phyloP scores from a whole-genome alignment of 2,329 filamentous ascomycete genomes.

The Harringtonia lauricola region DNA sequence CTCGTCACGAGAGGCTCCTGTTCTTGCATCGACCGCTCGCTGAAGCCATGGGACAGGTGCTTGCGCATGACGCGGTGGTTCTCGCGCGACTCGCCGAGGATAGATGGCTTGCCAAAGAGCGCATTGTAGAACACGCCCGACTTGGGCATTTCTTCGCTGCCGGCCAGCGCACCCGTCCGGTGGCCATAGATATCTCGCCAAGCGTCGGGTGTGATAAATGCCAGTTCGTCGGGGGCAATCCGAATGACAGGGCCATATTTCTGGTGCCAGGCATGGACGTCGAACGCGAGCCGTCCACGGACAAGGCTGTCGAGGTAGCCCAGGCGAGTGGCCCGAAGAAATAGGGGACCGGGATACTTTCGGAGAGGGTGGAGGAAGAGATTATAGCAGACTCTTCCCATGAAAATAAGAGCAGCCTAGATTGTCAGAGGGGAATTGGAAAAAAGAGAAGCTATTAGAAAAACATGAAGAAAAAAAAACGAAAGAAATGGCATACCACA shows the following conservation, averaged over 20 bases:
- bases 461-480: too few species aligned
- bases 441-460: too few species aligned
- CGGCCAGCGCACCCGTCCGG: slow-evolving; percentile 9
- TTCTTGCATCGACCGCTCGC: slow-evolving; percentile 24
- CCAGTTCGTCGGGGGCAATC: slow-evolving; percentile 32
- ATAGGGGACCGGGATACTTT: slow-evolving; percentile 2
- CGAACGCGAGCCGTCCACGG: not conserved
- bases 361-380: slow-evolving; percentile 4
- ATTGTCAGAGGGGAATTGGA: too few species aligned
- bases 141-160: too few species aligned
- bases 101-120: slow-evolving; percentile 6
- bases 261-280: not conserved
- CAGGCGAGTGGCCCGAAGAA: not conserved
- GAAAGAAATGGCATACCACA: too few species aligned
- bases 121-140: too few species aligned
- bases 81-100: slow-evolving; percentile 7
- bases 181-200: slow-evolving; percentile 26
- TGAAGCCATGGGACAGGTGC: slow-evolving; percentile 27
- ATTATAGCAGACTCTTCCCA: too few species aligned
- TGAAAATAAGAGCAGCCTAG: too few species aligned
- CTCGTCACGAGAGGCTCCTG: slow-evolving; percentile 26
- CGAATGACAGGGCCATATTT: slow-evolving; percentile 29
- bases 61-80: slow-evolving; percentile 20
- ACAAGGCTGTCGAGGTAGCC: not conserved
- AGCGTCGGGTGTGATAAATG: slow-evolving; percentile 26